A percentile compares a stretch with the other conserved stretches of the same genome.
phyloP scores from a whole-genome alignment of 164 flowering plant genomes.

The Macadamia integrifolia region DNA sequence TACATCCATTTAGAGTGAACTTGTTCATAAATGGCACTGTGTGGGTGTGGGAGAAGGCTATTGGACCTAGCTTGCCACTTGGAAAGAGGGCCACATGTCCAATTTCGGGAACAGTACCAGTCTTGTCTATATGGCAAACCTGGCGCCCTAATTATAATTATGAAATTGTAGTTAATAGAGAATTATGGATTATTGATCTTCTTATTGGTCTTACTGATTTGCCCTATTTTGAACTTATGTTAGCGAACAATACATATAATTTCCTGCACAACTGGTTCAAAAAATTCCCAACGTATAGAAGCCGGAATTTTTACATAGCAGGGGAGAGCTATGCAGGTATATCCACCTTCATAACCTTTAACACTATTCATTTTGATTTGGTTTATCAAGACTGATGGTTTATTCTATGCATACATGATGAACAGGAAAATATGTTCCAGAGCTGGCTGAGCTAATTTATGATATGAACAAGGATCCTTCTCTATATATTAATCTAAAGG shows the following conservation, averaged over 20 bases:
- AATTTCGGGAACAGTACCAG: too few relatives aligned
- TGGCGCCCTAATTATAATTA: background rate
- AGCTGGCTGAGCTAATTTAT: slow-evolving; percentile 72
- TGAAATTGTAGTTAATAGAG: background rate
- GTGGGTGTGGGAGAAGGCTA: too few relatives aligned
- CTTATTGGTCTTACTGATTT: background rate
- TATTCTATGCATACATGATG: background rate
- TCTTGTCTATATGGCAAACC: background rate
- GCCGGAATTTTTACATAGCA: slow-evolving; percentile 60
- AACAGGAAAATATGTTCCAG: slow-evolving; percentile 90
- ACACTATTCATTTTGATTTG: background rate
- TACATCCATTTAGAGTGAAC: too few relatives aligned
- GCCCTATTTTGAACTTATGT: background rate
- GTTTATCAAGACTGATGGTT: background rate
- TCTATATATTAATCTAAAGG: slow-evolving; percentile 59
- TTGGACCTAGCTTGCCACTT: too few relatives aligned
- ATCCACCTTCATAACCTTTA: background rate
- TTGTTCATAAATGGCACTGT: too few relatives aligned
- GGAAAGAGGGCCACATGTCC: too few relatives aligned
- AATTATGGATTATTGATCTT: background rate
- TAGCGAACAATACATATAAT: slow-evolving; percentile 72
- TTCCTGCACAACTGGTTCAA: slow-evolving; percentile 85
- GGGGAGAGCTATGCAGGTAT: slow-evolving; percentile 99
- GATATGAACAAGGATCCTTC: slow-evolving; percentile 68
- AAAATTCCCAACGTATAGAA: slow-evolving; percentile 70